These are phyloP conservation scores for Gamsiella multidivaricata DNA, from an alignment of 192 early-diverging fungal species.

Conservation along the genomic window DNA sequence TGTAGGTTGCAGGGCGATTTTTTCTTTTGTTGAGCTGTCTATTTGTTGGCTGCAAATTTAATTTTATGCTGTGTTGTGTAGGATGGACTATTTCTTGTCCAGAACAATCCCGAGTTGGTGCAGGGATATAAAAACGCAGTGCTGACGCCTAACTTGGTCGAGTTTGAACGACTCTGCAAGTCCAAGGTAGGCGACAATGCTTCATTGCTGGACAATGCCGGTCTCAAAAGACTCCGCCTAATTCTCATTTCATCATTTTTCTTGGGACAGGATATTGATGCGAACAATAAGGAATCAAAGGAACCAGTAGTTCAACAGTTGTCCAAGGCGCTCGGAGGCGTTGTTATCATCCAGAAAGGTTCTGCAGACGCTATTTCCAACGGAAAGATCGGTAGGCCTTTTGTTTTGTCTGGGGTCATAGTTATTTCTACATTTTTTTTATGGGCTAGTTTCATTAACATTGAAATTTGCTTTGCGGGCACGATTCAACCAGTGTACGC, in stretches of 20 bases:
- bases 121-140: constrained; percentile 78
- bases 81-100: constrained; percentile 86
- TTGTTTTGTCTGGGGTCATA: no score
- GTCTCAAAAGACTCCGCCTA: no score
- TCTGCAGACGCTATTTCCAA: constrained; percentile 79
- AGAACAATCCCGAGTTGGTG: constrained; percentile 76
- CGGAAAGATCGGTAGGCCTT: constrained; percentile 68
- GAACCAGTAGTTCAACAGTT: constrained; percentile 25
- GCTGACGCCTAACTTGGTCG: constrained; percentile 89
- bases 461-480: background rate
- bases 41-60: background rate
- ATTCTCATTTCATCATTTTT: no score
- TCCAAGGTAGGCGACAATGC: constrained; percentile 47
- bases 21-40: background rate
- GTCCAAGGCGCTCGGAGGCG: constrained; percentile 73
- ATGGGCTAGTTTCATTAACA: background rate
- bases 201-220: no score
- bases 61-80: constrained; percentile 42
- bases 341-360: constrained; percentile 88
- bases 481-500: constrained; percentile 56
- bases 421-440: no score
- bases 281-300: constrained; percentile 27
- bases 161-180: constrained; percentile 84
- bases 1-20: constrained; percentile 66
- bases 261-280: constrained; percentile 27